These are phyloP conservation scores for Grifola frondosa DNA, from an alignment of 1,284 basidiomycete genomes.

Conservation along the genomic window DNA sequence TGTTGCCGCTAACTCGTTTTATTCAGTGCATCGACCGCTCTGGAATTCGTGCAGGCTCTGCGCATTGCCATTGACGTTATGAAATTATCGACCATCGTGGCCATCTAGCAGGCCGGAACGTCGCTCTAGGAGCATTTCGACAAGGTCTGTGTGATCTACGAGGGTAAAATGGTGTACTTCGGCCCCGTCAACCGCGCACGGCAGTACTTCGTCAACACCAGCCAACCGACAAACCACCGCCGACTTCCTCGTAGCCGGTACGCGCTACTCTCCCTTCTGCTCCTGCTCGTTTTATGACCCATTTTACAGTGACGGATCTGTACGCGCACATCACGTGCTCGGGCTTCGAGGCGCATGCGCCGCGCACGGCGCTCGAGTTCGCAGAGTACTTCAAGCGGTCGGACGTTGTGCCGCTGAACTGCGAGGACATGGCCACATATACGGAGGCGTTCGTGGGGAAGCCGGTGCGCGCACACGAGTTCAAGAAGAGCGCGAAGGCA, in stretches of 20 bases:
- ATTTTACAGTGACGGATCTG: slow-evolving; percentile 46
- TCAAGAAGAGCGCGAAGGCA: slow-evolving; percentile 47
- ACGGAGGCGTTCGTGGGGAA: slow-evolving; percentile 35
- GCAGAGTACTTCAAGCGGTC: slow-evolving; percentile 46
- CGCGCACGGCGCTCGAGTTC: slow-evolving; percentile 52
- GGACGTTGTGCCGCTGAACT: slow-evolving; percentile 38
- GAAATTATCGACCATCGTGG: slow-evolving; percentile 52
- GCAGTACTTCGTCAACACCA: slow-evolving; percentile 56
- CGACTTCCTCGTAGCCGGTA: slow-evolving; percentile 54
- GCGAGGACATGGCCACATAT: slow-evolving; percentile 47
- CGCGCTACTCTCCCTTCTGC: slow-evolving; percentile 5
- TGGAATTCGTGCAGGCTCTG: slow-evolving; percentile 56
- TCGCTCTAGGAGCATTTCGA: slow-evolving; percentile 51
- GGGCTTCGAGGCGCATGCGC: slow-evolving; percentile 44
- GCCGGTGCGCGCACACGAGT: slow-evolving; percentile 35
- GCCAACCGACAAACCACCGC: slow-evolving; percentile 56
- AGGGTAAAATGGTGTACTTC: slow-evolving; percentile 65
- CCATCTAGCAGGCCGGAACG: slow-evolving; percentile 64
- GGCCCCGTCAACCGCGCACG: slow-evolving; percentile 53
- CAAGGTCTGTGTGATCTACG: slow-evolving; percentile 64
- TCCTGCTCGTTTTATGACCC: neutral
- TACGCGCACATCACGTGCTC: slow-evolving; percentile 44
- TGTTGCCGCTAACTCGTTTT: slow-evolving; percentile 23
- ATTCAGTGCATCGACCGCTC: slow-evolving; percentile 52
- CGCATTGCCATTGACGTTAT: slow-evolving; percentile 55